Conservation (phyloP, 495 filamentous ascomycete species). For the Hyaloscypha variabilis region DNA sequence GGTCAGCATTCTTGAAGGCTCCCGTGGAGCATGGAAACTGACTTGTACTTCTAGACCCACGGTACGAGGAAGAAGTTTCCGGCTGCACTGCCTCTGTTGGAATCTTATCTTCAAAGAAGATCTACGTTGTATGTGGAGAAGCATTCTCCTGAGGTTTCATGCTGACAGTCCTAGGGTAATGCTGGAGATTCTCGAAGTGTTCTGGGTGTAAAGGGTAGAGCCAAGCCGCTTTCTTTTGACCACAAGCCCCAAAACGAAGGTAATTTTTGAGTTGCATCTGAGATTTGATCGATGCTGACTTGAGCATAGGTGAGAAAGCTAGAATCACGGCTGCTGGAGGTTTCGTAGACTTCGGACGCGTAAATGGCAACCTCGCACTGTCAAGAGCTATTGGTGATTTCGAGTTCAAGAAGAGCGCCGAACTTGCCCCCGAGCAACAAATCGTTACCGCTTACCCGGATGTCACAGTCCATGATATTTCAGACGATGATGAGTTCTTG, state of each 20-base stretch:
- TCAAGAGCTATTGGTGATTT: slow-evolving; percentile 98
- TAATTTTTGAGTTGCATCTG: slow-evolving; percentile 36
- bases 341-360: slow-evolving; percentile 97
- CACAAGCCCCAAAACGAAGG: slow-evolving; percentile 99
- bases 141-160: slow-evolving; percentile 24
- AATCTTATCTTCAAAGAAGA: slow-evolving; percentile 85
- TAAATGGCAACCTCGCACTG: slow-evolving; percentile 97
- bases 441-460: slow-evolving; percentile 97
- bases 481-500: slow-evolving; percentile 94
- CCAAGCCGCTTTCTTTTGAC: slow-evolving; percentile 95
- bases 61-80: slow-evolving; percentile 96
- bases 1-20: slow-evolving; percentile 55
- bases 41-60: slow-evolving; percentile 68
- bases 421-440: slow-evolving; percentile 93
- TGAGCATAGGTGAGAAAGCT: slow-evolving; percentile 81
- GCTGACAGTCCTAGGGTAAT: slow-evolving; percentile 68
- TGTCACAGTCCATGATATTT: slow-evolving; percentile 85
- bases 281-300: neutral
- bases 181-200: slow-evolving; percentile 95
- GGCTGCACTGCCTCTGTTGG: slow-evolving; percentile 94
- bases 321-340: slow-evolving; percentile 93
- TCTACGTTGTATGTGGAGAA: slow-evolving; percentile 78
- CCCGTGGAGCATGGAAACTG: slow-evolving; percentile 21
- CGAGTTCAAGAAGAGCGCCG: slow-evolving; percentile 99
- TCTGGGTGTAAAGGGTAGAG: slow-evolving; percentile 91